These are phyloP conservation scores for Macrocystidia cucumis DNA, from an alignment of 1,284 basidiomycete species.

Conservation along the genomic window DNA sequence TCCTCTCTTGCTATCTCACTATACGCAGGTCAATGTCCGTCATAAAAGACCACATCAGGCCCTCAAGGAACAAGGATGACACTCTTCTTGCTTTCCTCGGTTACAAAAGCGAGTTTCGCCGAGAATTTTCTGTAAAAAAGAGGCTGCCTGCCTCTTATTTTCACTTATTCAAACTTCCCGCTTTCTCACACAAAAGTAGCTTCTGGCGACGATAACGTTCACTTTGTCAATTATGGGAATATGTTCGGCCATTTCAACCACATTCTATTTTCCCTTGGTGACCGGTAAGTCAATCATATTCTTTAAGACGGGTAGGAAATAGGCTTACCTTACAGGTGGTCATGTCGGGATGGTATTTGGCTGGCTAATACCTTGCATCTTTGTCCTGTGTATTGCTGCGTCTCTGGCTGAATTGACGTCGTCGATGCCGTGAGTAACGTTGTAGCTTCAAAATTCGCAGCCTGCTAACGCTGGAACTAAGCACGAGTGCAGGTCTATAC, in stretches of 20 bases:
- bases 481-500: conserved; percentile 65
- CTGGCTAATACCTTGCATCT: conserved; percentile 67
- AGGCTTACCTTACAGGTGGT: conserved; percentile 34
- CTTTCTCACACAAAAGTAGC: conserved; percentile 20
- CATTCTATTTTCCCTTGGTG: conserved; percentile 52
- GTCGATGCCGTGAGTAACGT: conserved; percentile 60
- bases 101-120: conserved; percentile 69
- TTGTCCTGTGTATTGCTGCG: conserved; percentile 58
- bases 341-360: conserved; percentile 75
- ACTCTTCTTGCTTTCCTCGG: conserved; percentile 22
- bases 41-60: too few species aligned
- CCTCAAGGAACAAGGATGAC: too few species aligned
- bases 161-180: too few species aligned
- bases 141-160: conserved; percentile 11
- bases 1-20: too few species aligned
- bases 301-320: background rate
- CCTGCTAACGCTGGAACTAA: conserved; percentile 13
- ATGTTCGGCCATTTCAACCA: conserved; percentile 61
- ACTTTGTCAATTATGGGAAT: conserved; percentile 74
- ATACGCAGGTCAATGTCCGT: too few species aligned
- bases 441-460: conserved; percentile 1
- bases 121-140: conserved; percentile 58
- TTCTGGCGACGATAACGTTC: conserved; percentile 60
- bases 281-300: background rate
- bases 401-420: conserved; percentile 70